Evolutionary conservation across 2,329 filamentous ascomycete species (phyloP), one percentile per base, ranked within the genome.

Genomic region (Cladosporium sp.): DNA sequence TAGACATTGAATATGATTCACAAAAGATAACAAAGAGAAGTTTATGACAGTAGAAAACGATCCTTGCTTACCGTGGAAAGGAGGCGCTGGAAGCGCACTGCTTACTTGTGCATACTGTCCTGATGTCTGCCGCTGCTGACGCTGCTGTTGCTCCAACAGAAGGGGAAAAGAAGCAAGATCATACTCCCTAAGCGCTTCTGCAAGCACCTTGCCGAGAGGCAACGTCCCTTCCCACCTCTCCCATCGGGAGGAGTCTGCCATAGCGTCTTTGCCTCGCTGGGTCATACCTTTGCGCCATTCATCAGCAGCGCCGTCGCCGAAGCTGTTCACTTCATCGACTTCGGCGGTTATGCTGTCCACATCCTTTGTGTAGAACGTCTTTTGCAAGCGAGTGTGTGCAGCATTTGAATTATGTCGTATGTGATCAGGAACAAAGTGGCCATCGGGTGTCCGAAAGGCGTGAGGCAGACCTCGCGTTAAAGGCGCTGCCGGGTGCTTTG

Each of bases 251-350:
- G 83, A 80, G 68, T 89, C 84, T 10, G 77, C 78, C 64, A 84
- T 80, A 49, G 78, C 74, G 58, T 83, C 78, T 64, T 82, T 83
- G 9, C 88, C 87, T 58, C 83, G 80, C 25, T 75, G 76, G 42
- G 85, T 81, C 3, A 94, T 79, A 9, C 89, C 89, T 72, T 92
- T 92, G 28, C 85, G 77, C 89, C 90, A 94, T 70, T 92, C 89
- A 64, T 90, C 87, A 3, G 82, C 80, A 10, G 86, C 83, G 40
- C 86, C 85, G 44, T 79, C 65, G n/a, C 89, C 88, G 63, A 90
- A 79, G n/a, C 77, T 73, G 64, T 83, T 83, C 55, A 86, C 88
- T 4, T 83, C 76, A 42, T 82, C 75, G 63, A 90, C 84, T 65
- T 90, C 84, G 32, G 75, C 69, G 58, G 81, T 81, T 61, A 92